Base-by-base conservation (phyloP, 192 early-diverging fungal genomes). In the Mycoemilia scoparia region DNA sequence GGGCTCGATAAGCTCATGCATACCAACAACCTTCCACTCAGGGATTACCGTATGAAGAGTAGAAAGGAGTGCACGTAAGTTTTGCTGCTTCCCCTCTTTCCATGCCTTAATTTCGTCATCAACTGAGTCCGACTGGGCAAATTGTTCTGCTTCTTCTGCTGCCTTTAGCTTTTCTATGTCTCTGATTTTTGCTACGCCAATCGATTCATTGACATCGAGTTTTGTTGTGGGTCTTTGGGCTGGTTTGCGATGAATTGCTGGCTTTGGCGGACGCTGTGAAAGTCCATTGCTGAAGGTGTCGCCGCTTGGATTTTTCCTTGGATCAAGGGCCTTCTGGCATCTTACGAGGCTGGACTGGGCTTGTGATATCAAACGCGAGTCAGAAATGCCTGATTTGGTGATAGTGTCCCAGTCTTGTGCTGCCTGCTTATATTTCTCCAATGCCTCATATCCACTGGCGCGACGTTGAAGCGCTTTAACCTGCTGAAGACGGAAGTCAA, bases 11-110 rank as follows among this genome's bases (percentile, higher is more conserved):
- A 97, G 61, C 43, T 93, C 84, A 33, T 74, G 70, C 53, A 97
- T 70, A 10, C 74, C 77, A 14, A 87, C 73, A 1, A 67, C 52
- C 37, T 71, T 73, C 72, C 83, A 86, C n/a, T 76, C 78, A 3
- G 70, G 60, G 78, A 88, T 79, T 20, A 97, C 57, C 2, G 85
- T 67, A 5, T 57, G 61, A 17, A 95, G 56, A 8, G 76, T 79
- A 2, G 77, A 76, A 14, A 97, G 45, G 20, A 97, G 64, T 4
- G 89, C 87, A 29, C 92, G 70, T 24, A 95, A 42, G 45, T 97
- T 97, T 21, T 67, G 66, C 41, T 92, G 84, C 51, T 97, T 97
- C 19, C 84, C 86, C 5, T 66, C 46, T 23, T 75, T 73, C 92
- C 92, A 96, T 10, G 32, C 34, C 10, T 57, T 46, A 36, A 92